Base-by-base conservation (phyloP, 306 rosid species). In the Rubus idaeus region DNA sequence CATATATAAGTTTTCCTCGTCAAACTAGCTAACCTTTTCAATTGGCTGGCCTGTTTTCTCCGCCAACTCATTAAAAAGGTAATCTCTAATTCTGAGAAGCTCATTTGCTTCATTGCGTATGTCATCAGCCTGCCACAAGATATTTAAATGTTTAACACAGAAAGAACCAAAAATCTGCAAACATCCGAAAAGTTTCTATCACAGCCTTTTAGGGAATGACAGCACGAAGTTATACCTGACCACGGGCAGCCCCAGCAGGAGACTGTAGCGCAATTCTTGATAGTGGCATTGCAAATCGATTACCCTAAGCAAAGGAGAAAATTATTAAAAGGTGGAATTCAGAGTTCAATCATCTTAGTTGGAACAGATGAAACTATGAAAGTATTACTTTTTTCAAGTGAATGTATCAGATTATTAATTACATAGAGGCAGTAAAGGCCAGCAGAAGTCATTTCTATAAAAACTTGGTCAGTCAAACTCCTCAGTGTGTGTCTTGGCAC, bases 221-320 rank as follows among this genome's bases (percentile, higher is more conserved):
- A 20, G 23, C 14, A 75, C 0, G 78, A 64, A 61, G 49, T 39
- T 75, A 71, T 83, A 92, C 99, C 97, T 89, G 99, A 64, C 99
- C 99, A 40, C 97, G 97, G 68, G 99, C 99, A 81, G 94, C 81
- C 76, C 97, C 99, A 5, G 90, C 97, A 44, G 96, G 97, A 77
- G 99, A 84, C 69, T 90, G 89, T 71, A 95, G 80, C 5, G 92
- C 86, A 69, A 95, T 81, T 85, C 96, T 90, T 82, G 97, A 81
- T 37, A 89, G 89, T 82, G 97, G 97, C 97, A 90, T 95, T 74
- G 97, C 82, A 78, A 47, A 81, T 50, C 97, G 99, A 68, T 86
- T 40, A 11, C 97, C 99, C 99, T 95, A 60, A 20, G 71, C 35
- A 79, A 60, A 78, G 56, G 73, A 72, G 75, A 77, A 57, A 35